Evolutionary conservation across 2,329 filamentous ascomycete genomes (phyloP).

Genomic region (Aspergillus oerlinghausenensis): DNA sequence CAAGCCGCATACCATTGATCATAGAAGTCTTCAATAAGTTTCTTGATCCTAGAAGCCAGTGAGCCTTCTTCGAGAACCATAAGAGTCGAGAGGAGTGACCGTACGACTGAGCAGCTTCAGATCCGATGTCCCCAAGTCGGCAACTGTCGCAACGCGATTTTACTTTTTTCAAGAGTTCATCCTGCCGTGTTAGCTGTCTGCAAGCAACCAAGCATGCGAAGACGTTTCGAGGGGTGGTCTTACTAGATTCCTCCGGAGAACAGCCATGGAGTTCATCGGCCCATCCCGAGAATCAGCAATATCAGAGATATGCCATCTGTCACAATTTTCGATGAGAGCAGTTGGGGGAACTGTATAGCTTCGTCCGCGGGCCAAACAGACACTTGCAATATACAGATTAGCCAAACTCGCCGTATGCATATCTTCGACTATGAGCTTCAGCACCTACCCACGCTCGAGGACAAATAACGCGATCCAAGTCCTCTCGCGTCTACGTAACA

Average conservation of each 20-base stretch:
- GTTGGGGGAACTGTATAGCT: slow-evolving; percentile 66
- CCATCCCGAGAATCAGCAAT: slow-evolving; percentile 65
- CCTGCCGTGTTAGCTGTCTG: slow-evolving; percentile 15
- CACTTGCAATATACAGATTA: slow-evolving; percentile 37
- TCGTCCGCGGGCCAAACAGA: slow-evolving; percentile 65
- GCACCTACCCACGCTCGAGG: slow-evolving; percentile 58
- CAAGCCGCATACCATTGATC: slow-evolving; percentile 62
- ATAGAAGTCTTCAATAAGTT: slow-evolving; percentile 62
- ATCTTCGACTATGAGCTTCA: neutral
- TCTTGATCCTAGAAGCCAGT: slow-evolving; percentile 42
- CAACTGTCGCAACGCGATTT: slow-evolving; percentile 36
- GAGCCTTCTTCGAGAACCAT: slow-evolving; percentile 5
- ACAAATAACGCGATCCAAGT: slow-evolving; percentile 70
- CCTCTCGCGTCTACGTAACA: slow-evolving; percentile 62
- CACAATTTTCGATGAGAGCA: slow-evolving; percentile 61
- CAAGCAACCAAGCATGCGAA: neutral
- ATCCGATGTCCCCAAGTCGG: slow-evolving; percentile 27
- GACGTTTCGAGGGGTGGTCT: slow-evolving; percentile 12
- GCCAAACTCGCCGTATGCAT: neutral
- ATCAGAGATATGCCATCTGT: slow-evolving; percentile 62
- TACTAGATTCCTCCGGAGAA: slow-evolving; percentile 63
- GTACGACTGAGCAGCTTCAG: slow-evolving; percentile 30
- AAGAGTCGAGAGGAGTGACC: slow-evolving; percentile 7
- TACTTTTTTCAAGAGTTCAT: slow-evolving; percentile 29
- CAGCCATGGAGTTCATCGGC: slow-evolving; percentile 66